Conservation (phyloP, 148 eudicot species). For the Heliamphora exappendiculata region DNA sequence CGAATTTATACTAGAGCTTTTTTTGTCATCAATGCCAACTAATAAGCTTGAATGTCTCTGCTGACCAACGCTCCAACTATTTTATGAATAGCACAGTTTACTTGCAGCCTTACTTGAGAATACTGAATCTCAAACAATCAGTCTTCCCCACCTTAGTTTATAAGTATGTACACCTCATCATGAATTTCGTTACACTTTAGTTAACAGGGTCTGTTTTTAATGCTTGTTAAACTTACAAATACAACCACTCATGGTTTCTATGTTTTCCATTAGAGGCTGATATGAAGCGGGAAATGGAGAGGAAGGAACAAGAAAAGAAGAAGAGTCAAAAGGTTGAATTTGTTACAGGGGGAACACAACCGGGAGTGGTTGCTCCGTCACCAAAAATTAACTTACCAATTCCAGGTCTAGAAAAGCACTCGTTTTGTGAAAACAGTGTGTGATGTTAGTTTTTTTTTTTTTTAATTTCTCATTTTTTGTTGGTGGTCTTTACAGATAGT, state of each 20-base stretch:
- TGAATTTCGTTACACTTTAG: neutral
- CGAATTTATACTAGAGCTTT: neutral
- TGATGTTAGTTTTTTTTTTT: neutral
- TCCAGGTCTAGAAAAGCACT: constrained; percentile 42
- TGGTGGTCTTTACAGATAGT: neutral
- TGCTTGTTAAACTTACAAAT: neutral
- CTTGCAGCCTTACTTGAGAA: neutral
- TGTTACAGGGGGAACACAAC: constrained; percentile 59
- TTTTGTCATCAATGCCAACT: neutral
- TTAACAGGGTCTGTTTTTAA: neutral
- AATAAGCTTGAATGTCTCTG: neutral
- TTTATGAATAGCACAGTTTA: neutral
- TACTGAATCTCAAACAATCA: neutral
- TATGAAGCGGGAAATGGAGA: constrained; percentile 83
- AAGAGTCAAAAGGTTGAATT: constrained; percentile 76
- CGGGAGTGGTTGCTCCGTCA: constrained; percentile 37
- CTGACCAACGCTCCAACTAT: neutral
- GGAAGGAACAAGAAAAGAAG: constrained; percentile 84
- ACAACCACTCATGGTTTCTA: neutral
- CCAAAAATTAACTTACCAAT: constrained; percentile 51
- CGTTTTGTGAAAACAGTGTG: neutral
- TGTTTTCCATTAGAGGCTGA: constrained; percentile 58
- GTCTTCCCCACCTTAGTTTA: neutral
- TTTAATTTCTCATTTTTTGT: neutral
- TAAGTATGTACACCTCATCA: neutral